Base-by-base conservation (phyloP, 2,329 filamentous ascomycete genomes). In the Paracoccidioides brasiliensis region DNA sequence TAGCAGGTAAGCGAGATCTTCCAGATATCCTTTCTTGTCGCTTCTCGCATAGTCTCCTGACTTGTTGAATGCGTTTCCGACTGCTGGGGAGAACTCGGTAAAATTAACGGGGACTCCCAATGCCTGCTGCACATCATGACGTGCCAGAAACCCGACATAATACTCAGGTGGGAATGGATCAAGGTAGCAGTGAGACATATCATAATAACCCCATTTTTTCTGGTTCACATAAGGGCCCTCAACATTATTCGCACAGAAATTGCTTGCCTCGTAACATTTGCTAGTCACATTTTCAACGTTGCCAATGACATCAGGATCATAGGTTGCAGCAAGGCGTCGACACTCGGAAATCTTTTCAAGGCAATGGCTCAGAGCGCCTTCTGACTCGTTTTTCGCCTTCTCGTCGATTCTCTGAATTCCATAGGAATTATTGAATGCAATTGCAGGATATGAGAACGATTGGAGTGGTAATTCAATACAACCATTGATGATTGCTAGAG, bases 381-480 rank as follows among this genome's bases (percentile, higher is more conserved):
- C 40, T 5, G 46, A 49, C 22, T 42, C 40, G 5, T 56, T 48
- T 37, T 48, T 54, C 4, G 45, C 30, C 9, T 45, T 54, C 28
- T 60, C 52, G 40, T 59, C 57, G 35, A 86, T 77, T 2, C 78
- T 74, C 58, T 79, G 64, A 56, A 86, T 76, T 6, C 77, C 80
- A 64, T 86, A 90, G 0, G 82, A 72, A 56, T 75, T 75, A 28
- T 67, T 63, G 51, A 67, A 69, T 7, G 72, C 71, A 50, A 71
- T 71, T 22, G 67, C 64, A 2, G 71, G 70, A 56, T 74, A 73
- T 51, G 64, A 71, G 1, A 64, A 65, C 4, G 61, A 61, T 53
- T 88, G 82, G 1, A 82, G 74, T 35, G 81, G 66, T 60, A 79
- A 75, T 63, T 90, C 86, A 38, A 89, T 73, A 60, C 84, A 80